These are phyloP conservation scores for Pleurotus ostreatus DNA, from an alignment of 768 basidiomycete genomes.

Conservation along the genomic window DNA sequence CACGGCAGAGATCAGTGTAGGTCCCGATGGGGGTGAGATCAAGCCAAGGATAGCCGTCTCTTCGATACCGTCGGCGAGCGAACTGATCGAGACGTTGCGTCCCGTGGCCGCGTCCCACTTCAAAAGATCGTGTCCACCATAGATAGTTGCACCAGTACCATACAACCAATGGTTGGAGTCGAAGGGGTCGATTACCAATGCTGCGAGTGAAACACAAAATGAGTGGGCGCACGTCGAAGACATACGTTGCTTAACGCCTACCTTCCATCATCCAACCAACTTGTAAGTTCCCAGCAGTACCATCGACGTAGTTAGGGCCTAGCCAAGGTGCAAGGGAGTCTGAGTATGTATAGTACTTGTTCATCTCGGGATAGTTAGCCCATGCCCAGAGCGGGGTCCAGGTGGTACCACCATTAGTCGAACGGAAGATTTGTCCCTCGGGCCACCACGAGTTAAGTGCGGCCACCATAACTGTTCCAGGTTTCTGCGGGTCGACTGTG, in stretches of 20 bases:
- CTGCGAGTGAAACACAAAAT: constrained; percentile 2
- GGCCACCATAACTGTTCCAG: constrained; percentile 66
- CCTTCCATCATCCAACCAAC: constrained; percentile 46
- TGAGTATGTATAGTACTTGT: constrained; percentile 31
- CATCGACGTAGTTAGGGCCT: constrained; percentile 25
- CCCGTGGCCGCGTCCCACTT: constrained; percentile 30
- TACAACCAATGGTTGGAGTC: constrained; percentile 44
- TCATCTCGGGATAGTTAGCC: constrained; percentile 26
- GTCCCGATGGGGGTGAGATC: constrained; percentile 39
- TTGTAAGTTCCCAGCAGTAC: constrained; percentile 21
- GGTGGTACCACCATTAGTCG: constrained; percentile 39
- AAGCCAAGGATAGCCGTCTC: constrained; percentile 33
- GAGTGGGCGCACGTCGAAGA: neutral
- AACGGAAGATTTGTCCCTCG: constrained; percentile 63
- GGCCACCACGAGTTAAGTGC: constrained; percentile 65
- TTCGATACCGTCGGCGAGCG: constrained; percentile 38
- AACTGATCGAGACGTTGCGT: constrained; percentile 37
- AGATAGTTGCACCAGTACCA: constrained; percentile 39
- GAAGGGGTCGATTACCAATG: constrained; percentile 38
- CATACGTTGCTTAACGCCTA: neutral
- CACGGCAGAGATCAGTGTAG: constrained; percentile 26
- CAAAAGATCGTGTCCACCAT: constrained; percentile 34
- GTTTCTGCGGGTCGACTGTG: constrained; percentile 54
- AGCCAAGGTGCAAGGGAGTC: constrained; percentile 37
- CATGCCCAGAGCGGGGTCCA: constrained; percentile 36